These are phyloP conservation scores for Diaporthe velutina DNA, from an alignment of 2,329 filamentous ascomycete species.

Conservation along the genomic window DNA sequence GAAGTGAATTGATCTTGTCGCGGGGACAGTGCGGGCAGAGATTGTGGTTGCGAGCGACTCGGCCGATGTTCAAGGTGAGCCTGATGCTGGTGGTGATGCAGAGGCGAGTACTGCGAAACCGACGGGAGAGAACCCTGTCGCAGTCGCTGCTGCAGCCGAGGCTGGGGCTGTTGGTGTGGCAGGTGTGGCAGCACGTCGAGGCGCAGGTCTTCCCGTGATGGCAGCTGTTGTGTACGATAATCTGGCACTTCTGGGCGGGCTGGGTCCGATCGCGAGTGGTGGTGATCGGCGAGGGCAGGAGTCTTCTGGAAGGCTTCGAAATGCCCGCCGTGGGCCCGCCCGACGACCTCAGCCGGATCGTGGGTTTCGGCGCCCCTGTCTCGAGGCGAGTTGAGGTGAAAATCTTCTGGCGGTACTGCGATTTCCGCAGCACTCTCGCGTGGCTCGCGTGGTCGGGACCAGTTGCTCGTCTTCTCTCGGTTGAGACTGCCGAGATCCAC, in stretches of 20 bases:
- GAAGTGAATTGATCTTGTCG: conserved; percentile 25
- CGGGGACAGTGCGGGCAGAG: conserved; percentile 30
- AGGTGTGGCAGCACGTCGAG: conserved; percentile 11
- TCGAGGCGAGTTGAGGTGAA: conserved; percentile 20
- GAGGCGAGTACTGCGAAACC: conserved; percentile 35
- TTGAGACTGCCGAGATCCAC: conserved; percentile 40
- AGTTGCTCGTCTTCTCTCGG: conserved; percentile 34
- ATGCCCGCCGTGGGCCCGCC: conserved; percentile 20
- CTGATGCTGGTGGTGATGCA: conserved; percentile 21
- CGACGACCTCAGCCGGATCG: conserved; percentile 11
- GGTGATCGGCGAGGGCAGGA: conserved; percentile 12
- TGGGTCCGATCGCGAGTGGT: conserved; percentile 4
- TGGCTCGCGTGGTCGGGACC: conserved; percentile 25
- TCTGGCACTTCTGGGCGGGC: not conserved
- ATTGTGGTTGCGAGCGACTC: conserved; percentile 27
- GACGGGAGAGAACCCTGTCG: conserved; percentile 36
- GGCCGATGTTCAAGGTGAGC: conserved; percentile 30
- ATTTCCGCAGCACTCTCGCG: conserved; percentile 29
- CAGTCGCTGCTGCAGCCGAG: conserved; percentile 12
- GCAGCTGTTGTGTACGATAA: not conserved
- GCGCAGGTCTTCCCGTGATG: not conserved
- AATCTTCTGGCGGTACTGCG: conserved; percentile 17
- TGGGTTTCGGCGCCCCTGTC: conserved; percentile 29
- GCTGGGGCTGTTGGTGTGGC: conserved; percentile 11
- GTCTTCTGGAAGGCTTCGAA: conserved; percentile 34